phyloP scores from a whole-genome alignment of 148 eudicot species.

The Arbutus unedo region DNA sequence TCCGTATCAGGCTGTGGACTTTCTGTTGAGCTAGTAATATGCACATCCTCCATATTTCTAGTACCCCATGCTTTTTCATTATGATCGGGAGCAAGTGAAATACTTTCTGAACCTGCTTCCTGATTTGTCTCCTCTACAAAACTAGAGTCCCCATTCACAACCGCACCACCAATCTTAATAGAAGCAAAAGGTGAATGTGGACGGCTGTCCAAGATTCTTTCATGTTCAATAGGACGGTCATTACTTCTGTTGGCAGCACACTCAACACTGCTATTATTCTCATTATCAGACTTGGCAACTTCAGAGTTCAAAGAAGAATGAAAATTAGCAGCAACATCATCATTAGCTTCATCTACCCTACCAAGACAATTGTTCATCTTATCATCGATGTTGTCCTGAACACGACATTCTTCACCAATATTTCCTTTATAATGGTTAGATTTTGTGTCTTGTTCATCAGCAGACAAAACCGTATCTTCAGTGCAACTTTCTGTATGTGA shows the following conservation, averaged over 20 bases:
- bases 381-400: slow-evolving; percentile 15
- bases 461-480: slow-evolving; percentile 24
- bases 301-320: slow-evolving; percentile 33
- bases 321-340: slow-evolving; percentile 23
- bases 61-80: slow-evolving; percentile 19
- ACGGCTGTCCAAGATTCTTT: slow-evolving; percentile 23
- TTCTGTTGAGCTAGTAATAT: slow-evolving; percentile 15
- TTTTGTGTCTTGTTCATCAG: slow-evolving; percentile 20
- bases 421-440: slow-evolving; percentile 16
- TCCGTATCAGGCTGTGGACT: slow-evolving; percentile 22
- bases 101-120: slow-evolving; percentile 24
- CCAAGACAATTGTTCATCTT: slow-evolving; percentile 24
- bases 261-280: slow-evolving; percentile 24
- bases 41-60: slow-evolving; percentile 23
- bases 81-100: slow-evolving; percentile 25
- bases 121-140: slow-evolving; percentile 17
- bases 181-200: slow-evolving; percentile 16
- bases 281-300: slow-evolving; percentile 25
- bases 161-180: slow-evolving; percentile 24
- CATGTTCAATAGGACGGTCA: slow-evolving; percentile 18
- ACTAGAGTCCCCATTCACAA: slow-evolving; percentile 15
- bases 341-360: slow-evolving; percentile 28
- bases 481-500: slow-evolving; percentile 25
- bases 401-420: slow-evolving; percentile 26
- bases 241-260: slow-evolving; percentile 20